Evolutionary conservation across 192 early-diverging fungal species (phyloP).

Genomic region (Coemansia erecta): DNA sequence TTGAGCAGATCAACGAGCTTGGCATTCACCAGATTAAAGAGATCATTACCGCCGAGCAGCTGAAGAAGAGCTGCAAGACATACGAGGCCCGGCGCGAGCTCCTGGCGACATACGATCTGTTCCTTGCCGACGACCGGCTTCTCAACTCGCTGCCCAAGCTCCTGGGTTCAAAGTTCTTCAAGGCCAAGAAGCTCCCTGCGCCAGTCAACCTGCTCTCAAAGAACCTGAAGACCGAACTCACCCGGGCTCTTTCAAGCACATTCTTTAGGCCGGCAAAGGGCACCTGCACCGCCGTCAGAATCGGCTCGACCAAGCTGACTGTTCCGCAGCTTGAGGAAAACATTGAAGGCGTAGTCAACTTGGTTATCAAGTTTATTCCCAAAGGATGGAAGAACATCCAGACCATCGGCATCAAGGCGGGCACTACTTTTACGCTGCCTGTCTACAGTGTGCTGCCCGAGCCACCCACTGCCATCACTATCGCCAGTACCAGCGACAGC

Average conservation of each 20-base stretch:
- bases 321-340: slow-evolving; percentile 72
- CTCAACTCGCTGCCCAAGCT: slow-evolving; percentile 70
- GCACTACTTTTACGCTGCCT: slow-evolving; percentile 75
- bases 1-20: slow-evolving; percentile 66
- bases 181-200: slow-evolving; percentile 71
- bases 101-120: slow-evolving; percentile 74
- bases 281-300: slow-evolving; percentile 63
- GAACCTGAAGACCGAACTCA: slow-evolving; percentile 29
- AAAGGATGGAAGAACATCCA: slow-evolving; percentile 83
- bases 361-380: slow-evolving; percentile 66
- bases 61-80: slow-evolving; percentile 75
- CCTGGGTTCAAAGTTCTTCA: slow-evolving; percentile 82
- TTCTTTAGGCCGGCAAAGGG: slow-evolving; percentile 7
- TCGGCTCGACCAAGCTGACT: slow-evolving; percentile 65
- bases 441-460: slow-evolving; percentile 70
- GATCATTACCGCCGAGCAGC: slow-evolving; percentile 75
- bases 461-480: slow-evolving; percentile 10
- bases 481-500: slow-evolving; percentile 1
- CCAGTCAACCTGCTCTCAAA: slow-evolving; percentile 20
- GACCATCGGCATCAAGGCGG: slow-evolving; percentile 82
- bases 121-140: slow-evolving; percentile 84
- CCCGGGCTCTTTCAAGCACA: slow-evolving; percentile 13
- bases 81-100: slow-evolving; percentile 80
- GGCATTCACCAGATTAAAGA: slow-evolving; percentile 61
- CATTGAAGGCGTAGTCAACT: slow-evolving; percentile 61